Base-by-base conservation (phyloP, 306 rosid species). In the Hippophae tibetana region DNA sequence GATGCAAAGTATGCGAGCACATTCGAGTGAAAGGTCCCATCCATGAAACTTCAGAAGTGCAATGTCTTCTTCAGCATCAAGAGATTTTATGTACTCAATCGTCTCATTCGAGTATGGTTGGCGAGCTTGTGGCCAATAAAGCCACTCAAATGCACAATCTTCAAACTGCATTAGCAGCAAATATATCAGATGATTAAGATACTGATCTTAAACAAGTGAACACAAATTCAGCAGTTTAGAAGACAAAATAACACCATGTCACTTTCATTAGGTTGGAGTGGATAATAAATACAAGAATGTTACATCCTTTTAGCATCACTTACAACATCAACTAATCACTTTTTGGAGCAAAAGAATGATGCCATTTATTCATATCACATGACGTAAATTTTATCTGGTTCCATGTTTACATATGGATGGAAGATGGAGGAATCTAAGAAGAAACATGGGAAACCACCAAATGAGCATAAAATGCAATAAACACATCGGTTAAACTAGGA, bases 111-210 rank as follows among this genome's bases (percentile, higher is more conserved):
- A 72, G 76, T 76, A 90, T 3, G 86, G 83, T 66, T 79, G 66
- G 67, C 78, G 87, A 61, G 98, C 87, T 79, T 90, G 98, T 18
- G 98, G 92, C 98, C 98, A 90, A 61, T 87, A 87, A 47, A 90
- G 90, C 98, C 98, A 90, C 66, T 90, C 98, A 54, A 90, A 90
- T 70, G 98, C 87, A 60, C 94, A 83, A 69, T 90, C 98, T 76
- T 90, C 96, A 65, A 90, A 87, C 96, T 90, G 84, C 74, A 73
- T 61, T 57, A 45, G 66, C 6, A 13, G 31, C 31, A 63, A 27
- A 58, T 7, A 42, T 6, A 61, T 49, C 27, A 40, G 43, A 14
- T 13, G 7, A 60, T 41, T 40, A 12, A 31, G 5, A 31, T 31
- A 31, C 38, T 31, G 38, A 31, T 31, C 38, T 31, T 31, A 4